phyloP scores from a whole-genome alignment of 768 basidiomycete species.

The Coprinellus micaceus region DNA sequence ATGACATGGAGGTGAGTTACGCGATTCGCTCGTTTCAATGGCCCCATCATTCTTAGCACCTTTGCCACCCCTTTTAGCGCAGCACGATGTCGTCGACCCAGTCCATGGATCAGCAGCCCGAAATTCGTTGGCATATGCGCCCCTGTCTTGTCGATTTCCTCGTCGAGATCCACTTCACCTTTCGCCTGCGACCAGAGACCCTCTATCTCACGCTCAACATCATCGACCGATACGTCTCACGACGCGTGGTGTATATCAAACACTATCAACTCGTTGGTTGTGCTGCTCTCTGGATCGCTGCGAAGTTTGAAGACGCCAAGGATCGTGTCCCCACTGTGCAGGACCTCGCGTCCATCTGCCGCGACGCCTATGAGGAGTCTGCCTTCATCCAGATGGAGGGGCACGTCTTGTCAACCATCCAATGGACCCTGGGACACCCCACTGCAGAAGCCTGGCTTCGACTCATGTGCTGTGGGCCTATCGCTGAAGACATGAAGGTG shows the following conservation, averaged over 20 bases:
- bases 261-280: conserved; percentile 99
- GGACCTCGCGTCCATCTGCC: conserved; percentile 93
- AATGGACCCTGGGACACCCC: conserved; percentile 95
- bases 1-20: conserved; percentile 91
- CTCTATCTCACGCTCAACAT: conserved; percentile 98
- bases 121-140: conserved; percentile 99
- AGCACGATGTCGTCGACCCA: conserved; percentile 87
- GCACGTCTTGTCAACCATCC: conserved; percentile 92
- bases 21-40: conserved; percentile 10
- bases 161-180: conserved; percentile 97
- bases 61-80: conserved; percentile 40
- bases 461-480: conserved; percentile 69
- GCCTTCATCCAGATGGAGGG: conserved; percentile 99
- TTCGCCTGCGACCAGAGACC: conserved; percentile 96
- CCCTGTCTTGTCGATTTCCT: conserved; percentile 98
- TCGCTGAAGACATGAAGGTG: conserved; percentile 81
- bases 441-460: conserved; percentile 98
- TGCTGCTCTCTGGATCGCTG: conserved; percentile 97
- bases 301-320: conserved; percentile 99
- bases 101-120: conserved; percentile 99
- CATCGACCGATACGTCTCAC: conserved; percentile 97
- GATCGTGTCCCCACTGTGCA: conserved; percentile 95
- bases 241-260: conserved; percentile 97
- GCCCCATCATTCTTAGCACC: conserved; percentile 16
- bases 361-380: conserved; percentile 93